Conservation (phyloP, 2,329 filamentous ascomycete genomes). For the Escovopsis sp. region DNA sequence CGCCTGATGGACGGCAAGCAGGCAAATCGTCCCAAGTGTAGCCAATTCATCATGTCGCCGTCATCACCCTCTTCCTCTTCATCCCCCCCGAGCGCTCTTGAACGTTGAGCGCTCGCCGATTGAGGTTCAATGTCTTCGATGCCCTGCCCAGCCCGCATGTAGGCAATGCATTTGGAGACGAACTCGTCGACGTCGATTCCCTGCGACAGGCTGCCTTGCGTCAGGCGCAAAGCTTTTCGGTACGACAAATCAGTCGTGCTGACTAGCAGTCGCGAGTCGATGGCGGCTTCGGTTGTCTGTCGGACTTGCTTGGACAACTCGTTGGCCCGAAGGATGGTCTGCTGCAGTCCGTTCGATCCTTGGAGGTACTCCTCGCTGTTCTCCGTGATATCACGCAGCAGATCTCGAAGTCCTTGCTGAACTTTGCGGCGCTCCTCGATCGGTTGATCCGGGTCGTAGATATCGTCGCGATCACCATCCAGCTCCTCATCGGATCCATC, state of each 20-base stretch:
- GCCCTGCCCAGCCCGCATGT: constrained; percentile 58
- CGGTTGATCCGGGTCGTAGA: constrained; percentile 74
- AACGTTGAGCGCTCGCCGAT: constrained; percentile 34
- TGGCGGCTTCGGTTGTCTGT: constrained; percentile 79
- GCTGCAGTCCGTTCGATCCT: constrained; percentile 47
- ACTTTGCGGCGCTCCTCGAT: constrained; percentile 56
- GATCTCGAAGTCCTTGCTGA: constrained; percentile 53
- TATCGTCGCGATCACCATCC: constrained; percentile 17
- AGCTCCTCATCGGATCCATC: constrained; percentile 6
- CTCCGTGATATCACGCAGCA: constrained; percentile 46
- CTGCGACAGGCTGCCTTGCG: constrained; percentile 55
- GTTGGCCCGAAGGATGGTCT: constrained; percentile 53
- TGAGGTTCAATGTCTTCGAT: constrained; percentile 37
- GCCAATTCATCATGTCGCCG: constrained; percentile 75
- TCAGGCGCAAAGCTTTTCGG: constrained; percentile 61
- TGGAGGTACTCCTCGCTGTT: constrained; percentile 61
- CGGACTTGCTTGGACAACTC: constrained; percentile 52
- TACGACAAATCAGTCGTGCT: constrained; percentile 66
- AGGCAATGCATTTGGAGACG: constrained; percentile 75
- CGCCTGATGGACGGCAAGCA: constrained; percentile 59
- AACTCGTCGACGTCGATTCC: constrained; percentile 86
- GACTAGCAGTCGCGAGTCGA: constrained; percentile 79
- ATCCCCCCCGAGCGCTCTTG: constrained; percentile 22
- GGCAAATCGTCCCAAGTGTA: constrained; percentile 62
- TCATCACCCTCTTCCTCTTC: constrained; percentile 48